Percentiles rank a stretch among this genome's conserved stretches.
phyloP scores from a whole-genome alignment of 2,329 filamentous ascomycete species.

The Boeremia exigua region DNA sequence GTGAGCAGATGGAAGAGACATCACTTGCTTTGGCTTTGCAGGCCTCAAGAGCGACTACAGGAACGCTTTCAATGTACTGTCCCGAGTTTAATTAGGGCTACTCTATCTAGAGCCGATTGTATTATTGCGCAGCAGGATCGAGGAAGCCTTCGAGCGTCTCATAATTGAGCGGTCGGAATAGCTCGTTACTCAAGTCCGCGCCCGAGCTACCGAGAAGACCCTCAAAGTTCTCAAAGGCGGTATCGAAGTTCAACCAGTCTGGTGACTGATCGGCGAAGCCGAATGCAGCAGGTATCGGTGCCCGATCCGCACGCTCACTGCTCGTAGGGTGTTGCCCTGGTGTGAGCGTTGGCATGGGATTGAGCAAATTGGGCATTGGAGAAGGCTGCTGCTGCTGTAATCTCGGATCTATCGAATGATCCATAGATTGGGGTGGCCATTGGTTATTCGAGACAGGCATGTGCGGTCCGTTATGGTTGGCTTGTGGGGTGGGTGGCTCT shows the following conservation, averaged over 20 bases:
- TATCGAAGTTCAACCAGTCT: constrained; percentile 50
- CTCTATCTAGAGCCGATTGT: neutral
- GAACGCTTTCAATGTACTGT: neutral
- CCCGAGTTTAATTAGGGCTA: neutral
- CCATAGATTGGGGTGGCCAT: constrained; percentile 31
- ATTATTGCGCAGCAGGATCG: constrained; percentile 30
- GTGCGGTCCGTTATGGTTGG: constrained; percentile 21
- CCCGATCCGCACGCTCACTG: constrained; percentile 42
- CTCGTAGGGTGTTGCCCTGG: constrained; percentile 48
- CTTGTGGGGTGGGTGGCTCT: constrained; percentile 26
- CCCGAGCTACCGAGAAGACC: constrained; percentile 46
- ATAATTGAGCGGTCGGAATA: constrained; percentile 47
- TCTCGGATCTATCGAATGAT: constrained; percentile 43
- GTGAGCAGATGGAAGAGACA: neutral
- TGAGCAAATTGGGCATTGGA: constrained; percentile 40
- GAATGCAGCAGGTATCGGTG: constrained; percentile 29
- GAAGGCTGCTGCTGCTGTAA: constrained; percentile 39
- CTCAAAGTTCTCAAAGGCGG: constrained; percentile 51
- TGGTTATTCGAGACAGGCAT: constrained; percentile 22
- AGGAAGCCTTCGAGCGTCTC: constrained; percentile 43
- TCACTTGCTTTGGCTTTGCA: neutral
- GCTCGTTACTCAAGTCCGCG: constrained; percentile 48
- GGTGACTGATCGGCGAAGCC: constrained; percentile 45
- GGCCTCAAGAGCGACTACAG: neutral
- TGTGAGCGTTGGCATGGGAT: constrained; percentile 33